These are phyloP conservation scores for Brachypodium distachyon DNA, from an alignment of 202 grass and related monocot species.

Conservation along the genomic window DNA sequence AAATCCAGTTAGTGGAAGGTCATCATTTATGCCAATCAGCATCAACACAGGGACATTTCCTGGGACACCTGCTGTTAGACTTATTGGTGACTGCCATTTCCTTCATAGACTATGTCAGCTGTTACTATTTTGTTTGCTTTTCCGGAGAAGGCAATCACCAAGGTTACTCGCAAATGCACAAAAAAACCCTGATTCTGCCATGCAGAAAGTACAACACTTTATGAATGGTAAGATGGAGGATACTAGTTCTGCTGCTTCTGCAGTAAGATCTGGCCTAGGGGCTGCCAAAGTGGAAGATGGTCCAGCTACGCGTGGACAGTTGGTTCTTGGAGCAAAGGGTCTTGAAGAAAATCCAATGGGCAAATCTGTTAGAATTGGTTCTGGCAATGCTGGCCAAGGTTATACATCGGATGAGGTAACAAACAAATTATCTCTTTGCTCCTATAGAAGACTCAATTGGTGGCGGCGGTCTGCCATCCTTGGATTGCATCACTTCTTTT, in stretches of 20 bases:
- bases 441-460: no score
- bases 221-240: constrained; percentile 73
- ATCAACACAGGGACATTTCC: constrained; percentile 99
- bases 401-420: constrained; percentile 97
- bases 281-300: constrained; percentile 82
- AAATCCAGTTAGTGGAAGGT: constrained; percentile 70
- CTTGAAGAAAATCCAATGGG: constrained; percentile 57
- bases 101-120: constrained; percentile 92
- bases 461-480: no score
- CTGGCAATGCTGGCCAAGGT: constrained; percentile 95
- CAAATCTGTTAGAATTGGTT: constrained; percentile 78
- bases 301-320: constrained; percentile 37
- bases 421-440: constrained; percentile 11
- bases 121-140: constrained; percentile 92
- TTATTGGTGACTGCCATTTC: constrained; percentile 98
- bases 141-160: constrained; percentile 77
- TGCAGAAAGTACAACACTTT: constrained; percentile 73
- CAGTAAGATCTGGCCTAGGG: constrained; percentile 44
- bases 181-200: constrained; percentile 62
- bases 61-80: constrained; percentile 93
- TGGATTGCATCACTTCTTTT: no score
- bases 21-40: constrained; percentile 92
- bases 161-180: constrained; percentile 49
- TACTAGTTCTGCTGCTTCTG: constrained; percentile 17
- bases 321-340: constrained; percentile 59